Base-by-base conservation (phyloP, 306 rosid species). In the barrel medic (Medicago truncatula) region DNA sequence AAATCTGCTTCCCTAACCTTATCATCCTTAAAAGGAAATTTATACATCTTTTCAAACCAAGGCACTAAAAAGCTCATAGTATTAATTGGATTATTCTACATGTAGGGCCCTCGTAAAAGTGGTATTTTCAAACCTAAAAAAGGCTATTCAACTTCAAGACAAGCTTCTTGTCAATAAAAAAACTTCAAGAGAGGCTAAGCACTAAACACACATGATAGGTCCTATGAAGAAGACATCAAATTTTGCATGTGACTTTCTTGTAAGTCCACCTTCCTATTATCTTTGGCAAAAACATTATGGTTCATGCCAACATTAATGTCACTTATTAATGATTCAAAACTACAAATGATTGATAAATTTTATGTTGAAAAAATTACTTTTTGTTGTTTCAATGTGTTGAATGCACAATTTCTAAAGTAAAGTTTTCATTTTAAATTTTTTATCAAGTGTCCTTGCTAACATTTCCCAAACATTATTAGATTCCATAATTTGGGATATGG, bases 101-200 rank as follows among this genome's bases (percentile, higher is more conserved):
- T 74, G 77, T 75, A 83, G 88, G 80, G 77, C 75, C 74, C 71
- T 77, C 84, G 64, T 69, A 67, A 68, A 28, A 81, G 79, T 77
- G 54, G 79, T 50, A 72, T 72, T 82, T 62, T 73, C 62, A 61
- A 66, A 78, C 74, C 83, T 71, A 38, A 41, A 47, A 74, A 77
- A 25, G 20, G 60, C 52, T 7, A 74, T 31, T 54, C 47, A 74
- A 80, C 44, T 61, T 61, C 41, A 61, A 61, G 20, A 31, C 20
- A 61, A 7, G 21, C 21, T 31, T 28, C 31, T 28, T 28, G 31
- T 28, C 31, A 28, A 28, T 3, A 28, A 28, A 28, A 28, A 28
- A 74, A 80, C 44, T 61, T 61, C 41, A 61, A 61, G 12, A 15
- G 6, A 61, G 13, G 21, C 21, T 31, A 31, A 53, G 73, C 43